phyloP scores from a whole-genome alignment of 768 basidiomycete genomes.

The Auricularia heimuer region DNA sequence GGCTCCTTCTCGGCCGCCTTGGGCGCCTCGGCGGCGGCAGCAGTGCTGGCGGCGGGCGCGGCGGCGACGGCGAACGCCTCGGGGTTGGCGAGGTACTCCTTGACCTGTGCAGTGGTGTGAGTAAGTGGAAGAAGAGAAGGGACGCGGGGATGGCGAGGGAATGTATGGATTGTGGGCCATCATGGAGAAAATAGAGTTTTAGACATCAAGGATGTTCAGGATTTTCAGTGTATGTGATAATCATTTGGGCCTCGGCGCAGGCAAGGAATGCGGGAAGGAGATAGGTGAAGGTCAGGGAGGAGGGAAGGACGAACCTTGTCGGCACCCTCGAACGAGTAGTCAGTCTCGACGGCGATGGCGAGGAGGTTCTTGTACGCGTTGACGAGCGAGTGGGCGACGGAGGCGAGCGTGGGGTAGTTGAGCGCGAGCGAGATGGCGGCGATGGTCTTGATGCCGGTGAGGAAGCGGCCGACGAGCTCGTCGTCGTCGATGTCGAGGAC shows the following conservation, averaged over 20 bases:
- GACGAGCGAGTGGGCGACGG: slow-evolving; percentile 89
- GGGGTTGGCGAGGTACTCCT: slow-evolving; percentile 95
- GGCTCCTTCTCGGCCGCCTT: slow-evolving; percentile 55
- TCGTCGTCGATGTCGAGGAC: slow-evolving; percentile 92
- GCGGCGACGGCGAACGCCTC: slow-evolving; percentile 90
- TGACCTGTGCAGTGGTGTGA: slow-evolving; percentile 45
- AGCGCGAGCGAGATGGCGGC: slow-evolving; percentile 93
- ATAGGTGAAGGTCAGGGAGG: slow-evolving; percentile 13
- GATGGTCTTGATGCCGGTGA: slow-evolving; percentile 89
- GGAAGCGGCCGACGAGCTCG: slow-evolving; percentile 85
- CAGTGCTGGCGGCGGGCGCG: slow-evolving; percentile 44
- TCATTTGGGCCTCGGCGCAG: slow-evolving; percentile 22
- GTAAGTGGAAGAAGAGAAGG: slow-evolving; percentile 3
- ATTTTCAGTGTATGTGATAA: slow-evolving; percentile 69
- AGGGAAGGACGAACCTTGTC: slow-evolving; percentile 60
- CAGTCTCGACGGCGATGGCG: slow-evolving; percentile 79
- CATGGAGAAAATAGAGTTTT: slow-evolving; percentile 16
- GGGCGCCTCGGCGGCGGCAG: slow-evolving; percentile 43
- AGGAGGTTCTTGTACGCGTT: slow-evolving; percentile 99
- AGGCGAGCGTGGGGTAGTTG: slow-evolving; percentile 92
- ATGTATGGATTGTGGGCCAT: slow-evolving; percentile 10
- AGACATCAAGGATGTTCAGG: slow-evolving; percentile 41
- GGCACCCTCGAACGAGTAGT: slow-evolving; percentile 88
- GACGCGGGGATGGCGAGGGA: slow-evolving; percentile 3
- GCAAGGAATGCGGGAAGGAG: slow-evolving; percentile 17